Evolutionary conservation across 1,139 yeast species (phyloP), one percentile per base, ranked within the genome.

Genomic region (Candida sp.): DNA sequence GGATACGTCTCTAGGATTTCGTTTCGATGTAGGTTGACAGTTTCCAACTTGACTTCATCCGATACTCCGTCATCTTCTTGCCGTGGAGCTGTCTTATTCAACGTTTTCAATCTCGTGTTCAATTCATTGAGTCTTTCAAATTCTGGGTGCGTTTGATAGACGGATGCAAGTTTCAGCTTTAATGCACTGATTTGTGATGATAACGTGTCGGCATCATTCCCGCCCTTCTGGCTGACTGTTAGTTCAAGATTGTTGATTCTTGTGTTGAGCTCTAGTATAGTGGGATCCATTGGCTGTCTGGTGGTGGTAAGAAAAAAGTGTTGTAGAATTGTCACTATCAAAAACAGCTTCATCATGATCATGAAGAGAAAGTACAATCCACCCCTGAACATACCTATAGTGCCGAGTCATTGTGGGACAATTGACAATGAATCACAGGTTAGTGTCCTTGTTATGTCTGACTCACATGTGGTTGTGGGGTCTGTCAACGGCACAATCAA

Each of bases 111-210:
- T n/a, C 64, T 63, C 2, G 50, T 49, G 5, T 63, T 50, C n/a
- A 69, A 55, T n/a, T 54, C 53, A 41, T 63, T 60, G 30, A 70
- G 51, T 27, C 57, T 54, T 3, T 49, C 54, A 28, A 69, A 56
- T 49, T 69, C 73, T 3, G 62, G 54, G 50, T 67, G 58, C 3
- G 53, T 48, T 7, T 53, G 44, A 49, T 65, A 67, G 3, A 67
- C 47, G 25, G 52, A 39, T 25, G 54, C 48, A 17, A 71, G 49
- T 41, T 58, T 44, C 5, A 22, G 7, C 11, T 46, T 47, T 37
- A 53, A 31, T 2, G 11, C 8, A n/a, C 42, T 12, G 17, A 55
- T 11, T 42, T 55, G 57, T 3, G 47, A 22, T n/a, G 12, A 17
- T 12, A 49, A 17, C 4, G 51, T 5, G 9, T 49, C 35, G 7